Conservation (phyloP, 129 eudicot species). For the Flaveria ramosissima region DNA sequence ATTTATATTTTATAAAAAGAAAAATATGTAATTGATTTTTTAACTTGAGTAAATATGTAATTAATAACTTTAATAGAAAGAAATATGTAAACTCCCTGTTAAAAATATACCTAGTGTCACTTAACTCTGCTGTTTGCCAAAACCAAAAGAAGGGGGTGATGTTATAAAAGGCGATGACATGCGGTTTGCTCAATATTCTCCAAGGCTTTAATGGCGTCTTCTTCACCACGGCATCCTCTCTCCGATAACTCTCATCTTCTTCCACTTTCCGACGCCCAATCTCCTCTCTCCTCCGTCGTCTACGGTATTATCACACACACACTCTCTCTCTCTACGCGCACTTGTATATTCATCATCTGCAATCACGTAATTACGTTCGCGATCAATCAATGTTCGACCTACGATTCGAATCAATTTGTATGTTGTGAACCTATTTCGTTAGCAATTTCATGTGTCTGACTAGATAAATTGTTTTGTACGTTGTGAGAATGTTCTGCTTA, state of each 20-base stretch:
- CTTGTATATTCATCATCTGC: slow-evolving; percentile 13
- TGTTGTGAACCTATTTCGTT: not conserved
- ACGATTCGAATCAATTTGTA: not conserved
- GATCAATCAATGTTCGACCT: slow-evolving; percentile 1
- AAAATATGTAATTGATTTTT: no score
- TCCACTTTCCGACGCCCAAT: slow-evolving; percentile 41
- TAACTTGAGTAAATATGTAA: no score
- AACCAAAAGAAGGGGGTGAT: not conserved
- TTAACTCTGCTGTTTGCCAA: not conserved
- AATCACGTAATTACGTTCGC: slow-evolving; percentile 15
- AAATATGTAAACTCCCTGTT: no score
- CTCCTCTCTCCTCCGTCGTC: slow-evolving; percentile 54
- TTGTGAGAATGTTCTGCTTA: slow-evolving; percentile 8
- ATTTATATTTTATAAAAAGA: no score
- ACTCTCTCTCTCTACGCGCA: not conserved
- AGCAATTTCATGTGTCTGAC: not conserved
- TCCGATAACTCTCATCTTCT: slow-evolving; percentile 33
- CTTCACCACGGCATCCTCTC: slow-evolving; percentile 37
- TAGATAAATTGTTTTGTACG: not conserved
- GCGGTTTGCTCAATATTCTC: not conserved
- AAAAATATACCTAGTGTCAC: no score
- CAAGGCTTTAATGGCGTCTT: slow-evolving; percentile 37
- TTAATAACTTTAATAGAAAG: no score
- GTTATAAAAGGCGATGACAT: not conserved
- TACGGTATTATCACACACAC: slow-evolving; percentile 21